A percentile compares a stretch with the other conserved stretches of the same genome.
phyloP scores from a whole-genome alignment of 805 yeast genomes.

The Blastobotrys americana region DNA sequence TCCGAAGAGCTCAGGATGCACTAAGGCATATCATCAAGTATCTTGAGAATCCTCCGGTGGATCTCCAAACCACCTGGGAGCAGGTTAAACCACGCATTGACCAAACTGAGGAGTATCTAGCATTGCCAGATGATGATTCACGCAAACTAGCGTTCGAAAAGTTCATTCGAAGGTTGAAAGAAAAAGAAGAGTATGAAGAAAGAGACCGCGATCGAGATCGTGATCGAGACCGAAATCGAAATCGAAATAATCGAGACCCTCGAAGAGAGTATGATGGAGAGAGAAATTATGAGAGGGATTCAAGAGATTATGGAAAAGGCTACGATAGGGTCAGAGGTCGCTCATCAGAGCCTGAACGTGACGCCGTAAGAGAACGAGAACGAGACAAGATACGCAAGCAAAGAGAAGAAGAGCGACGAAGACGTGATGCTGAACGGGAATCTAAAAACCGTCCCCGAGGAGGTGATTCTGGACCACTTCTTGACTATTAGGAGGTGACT shows the following conservation, averaged over 20 bases:
- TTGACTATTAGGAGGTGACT: too few species aligned
- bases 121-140: conserved; percentile 30
- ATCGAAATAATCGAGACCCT: conserved; percentile 1
- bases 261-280: too few species aligned
- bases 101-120: conserved; percentile 31
- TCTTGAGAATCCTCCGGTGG: conserved; percentile 26
- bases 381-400: conserved; percentile 1
- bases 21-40: conserved; percentile 25
- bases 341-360: too few species aligned
- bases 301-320: too few species aligned
- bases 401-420: conserved; percentile 1
- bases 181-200: conserved; percentile 20
- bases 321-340: too few species aligned
- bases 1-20: conserved; percentile 27
- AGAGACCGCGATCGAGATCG: conserved; percentile 10
- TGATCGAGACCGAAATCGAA: conserved; percentile 5
- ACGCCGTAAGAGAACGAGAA: conserved; percentile 9
- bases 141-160: conserved; percentile 31
- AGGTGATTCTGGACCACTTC: background rate
- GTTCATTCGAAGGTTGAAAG: conserved; percentile 27
- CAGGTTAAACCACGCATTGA: conserved; percentile 28
- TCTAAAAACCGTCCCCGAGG: conserved; percentile 4
- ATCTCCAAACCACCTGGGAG: conserved; percentile 34
- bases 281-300: too few species aligned
- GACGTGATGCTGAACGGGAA: conserved; percentile 5